Evolutionary conservation across 495 filamentous ascomycete species (phyloP).

Genomic region (Extremus antarcticus): DNA sequence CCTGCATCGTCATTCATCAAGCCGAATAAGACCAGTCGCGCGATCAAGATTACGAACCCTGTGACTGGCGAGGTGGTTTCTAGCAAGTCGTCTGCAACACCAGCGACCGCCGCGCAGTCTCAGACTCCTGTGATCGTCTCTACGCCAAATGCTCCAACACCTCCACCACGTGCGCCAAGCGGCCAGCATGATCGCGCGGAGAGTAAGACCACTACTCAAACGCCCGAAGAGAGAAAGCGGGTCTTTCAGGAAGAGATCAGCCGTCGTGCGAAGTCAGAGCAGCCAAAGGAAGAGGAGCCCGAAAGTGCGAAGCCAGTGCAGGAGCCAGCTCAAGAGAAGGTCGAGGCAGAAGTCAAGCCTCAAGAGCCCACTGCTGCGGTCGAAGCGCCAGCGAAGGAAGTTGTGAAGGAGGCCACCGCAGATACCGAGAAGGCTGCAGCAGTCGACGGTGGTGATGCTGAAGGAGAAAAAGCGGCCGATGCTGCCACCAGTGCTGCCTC

Average conservation of each 20-base stretch:
- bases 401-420: slow-evolving; percentile 24
- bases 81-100: slow-evolving; percentile 45
- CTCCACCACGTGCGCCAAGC: slow-evolving; percentile 45
- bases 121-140: slow-evolving; percentile 41
- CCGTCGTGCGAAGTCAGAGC: slow-evolving; percentile 46
- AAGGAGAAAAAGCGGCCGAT: slow-evolving; percentile 20
- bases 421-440: slow-evolving; percentile 35
- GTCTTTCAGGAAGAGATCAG: slow-evolving; percentile 59
- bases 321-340: slow-evolving; percentile 9
- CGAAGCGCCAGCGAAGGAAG: slow-evolving; percentile 23
- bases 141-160: slow-evolving; percentile 50
- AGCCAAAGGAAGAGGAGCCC: slow-evolving; percentile 44
- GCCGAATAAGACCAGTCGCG: slow-evolving; percentile 49
- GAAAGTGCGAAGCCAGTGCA: slow-evolving; percentile 20
- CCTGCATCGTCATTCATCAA: slow-evolving; percentile 7
- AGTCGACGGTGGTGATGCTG: slow-evolving; percentile 22
- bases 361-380: not conserved
- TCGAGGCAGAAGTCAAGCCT: not conserved
- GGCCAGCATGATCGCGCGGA: slow-evolving; percentile 44
- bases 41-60: slow-evolving; percentile 68
- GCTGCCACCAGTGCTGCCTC: slow-evolving; percentile 10
- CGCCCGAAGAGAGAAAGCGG: slow-evolving; percentile 58
- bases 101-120: slow-evolving; percentile 17
- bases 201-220: slow-evolving; percentile 51
- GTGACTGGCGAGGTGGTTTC: slow-evolving; percentile 56